These are phyloP conservation scores for Colletotrichum agaves DNA, from an alignment of 2,329 filamentous ascomycete species.

Conservation along the genomic window DNA sequence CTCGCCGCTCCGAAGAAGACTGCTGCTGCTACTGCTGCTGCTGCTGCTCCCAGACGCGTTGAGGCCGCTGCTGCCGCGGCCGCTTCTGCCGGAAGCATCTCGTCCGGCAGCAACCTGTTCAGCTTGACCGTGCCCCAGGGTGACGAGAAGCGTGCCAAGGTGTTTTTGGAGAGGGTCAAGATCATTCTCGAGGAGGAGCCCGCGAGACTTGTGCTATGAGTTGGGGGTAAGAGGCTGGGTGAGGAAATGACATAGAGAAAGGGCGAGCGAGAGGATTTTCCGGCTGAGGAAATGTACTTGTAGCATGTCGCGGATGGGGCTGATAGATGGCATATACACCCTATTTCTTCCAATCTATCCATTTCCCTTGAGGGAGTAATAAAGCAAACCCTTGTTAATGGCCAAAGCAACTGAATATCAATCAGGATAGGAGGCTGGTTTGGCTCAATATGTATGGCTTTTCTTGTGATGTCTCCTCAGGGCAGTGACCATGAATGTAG, in stretches of 20 bases:
- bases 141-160: slow-evolving; percentile 83
- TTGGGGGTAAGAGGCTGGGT: neutral
- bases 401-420: no score
- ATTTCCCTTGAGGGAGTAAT: no score
- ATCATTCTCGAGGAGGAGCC: slow-evolving; percentile 83
- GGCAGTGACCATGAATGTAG: no score
- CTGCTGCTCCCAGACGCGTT: neutral
- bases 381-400: no score
- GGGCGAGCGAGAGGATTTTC: no score
- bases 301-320: no score
- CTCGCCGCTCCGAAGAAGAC: slow-evolving; percentile 61
- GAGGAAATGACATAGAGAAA: neutral
- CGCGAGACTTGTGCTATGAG: slow-evolving; percentile 74
- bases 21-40: neutral
- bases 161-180: slow-evolving; percentile 90
- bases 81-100: slow-evolving; percentile 54
- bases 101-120: slow-evolving; percentile 78
- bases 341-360: no score
- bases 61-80: slow-evolving; percentile 38
- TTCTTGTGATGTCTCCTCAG: no score
- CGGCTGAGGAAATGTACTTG: no score
- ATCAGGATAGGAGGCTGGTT: no score
- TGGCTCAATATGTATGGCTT: no score
- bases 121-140: slow-evolving; percentile 80
- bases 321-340: no score